phyloP scores from a whole-genome alignment of 2,329 filamentous ascomycete species.

The Penicillium sp. region DNA sequence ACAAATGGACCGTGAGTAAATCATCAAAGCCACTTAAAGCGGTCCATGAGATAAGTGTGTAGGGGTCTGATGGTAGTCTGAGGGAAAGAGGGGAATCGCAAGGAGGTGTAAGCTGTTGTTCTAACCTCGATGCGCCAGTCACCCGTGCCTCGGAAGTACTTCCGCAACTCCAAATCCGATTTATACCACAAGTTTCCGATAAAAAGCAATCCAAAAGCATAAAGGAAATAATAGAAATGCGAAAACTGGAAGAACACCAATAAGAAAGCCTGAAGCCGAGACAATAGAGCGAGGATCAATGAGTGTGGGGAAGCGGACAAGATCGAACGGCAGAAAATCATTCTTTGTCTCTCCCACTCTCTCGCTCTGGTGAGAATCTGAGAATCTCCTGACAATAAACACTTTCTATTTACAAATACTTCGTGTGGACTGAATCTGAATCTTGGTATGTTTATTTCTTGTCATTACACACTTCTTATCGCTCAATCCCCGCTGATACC shows the following conservation, averaged over 20 bases:
- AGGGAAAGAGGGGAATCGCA: constrained; percentile 13
- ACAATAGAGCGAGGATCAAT: constrained; percentile 15
- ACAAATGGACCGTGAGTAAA: constrained; percentile 17
- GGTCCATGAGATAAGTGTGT: constrained; percentile 11
- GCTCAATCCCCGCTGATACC: neutral
- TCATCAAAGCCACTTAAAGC: constrained; percentile 14
- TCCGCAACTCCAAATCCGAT: constrained; percentile 17
- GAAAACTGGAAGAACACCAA: constrained; percentile 6
- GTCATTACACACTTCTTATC: neutral
- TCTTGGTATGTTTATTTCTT: neutral
- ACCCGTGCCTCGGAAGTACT: constrained; percentile 30
- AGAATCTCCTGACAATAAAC: neutral
- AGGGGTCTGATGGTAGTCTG: constrained; percentile 7
- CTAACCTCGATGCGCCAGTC: constrained; percentile 43
- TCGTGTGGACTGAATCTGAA: neutral
- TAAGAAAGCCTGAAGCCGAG: constrained; percentile 4
- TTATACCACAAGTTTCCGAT: constrained; percentile 3
- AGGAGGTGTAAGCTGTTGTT: constrained; percentile 22
- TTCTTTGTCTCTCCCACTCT: constrained; percentile 23
- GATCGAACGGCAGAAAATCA: constrained; percentile 27
- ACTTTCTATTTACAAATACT: neutral
- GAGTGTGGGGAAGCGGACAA: constrained; percentile 30
- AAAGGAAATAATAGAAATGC: constrained; percentile 1
- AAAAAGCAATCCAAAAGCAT: neutral
- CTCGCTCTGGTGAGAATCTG: neutral